A percentile compares a stretch with the other conserved stretches of the same genome.
Conservation (phyloP, 2,329 filamentous ascomycete species). For the Colletotrichum sp. region DNA sequence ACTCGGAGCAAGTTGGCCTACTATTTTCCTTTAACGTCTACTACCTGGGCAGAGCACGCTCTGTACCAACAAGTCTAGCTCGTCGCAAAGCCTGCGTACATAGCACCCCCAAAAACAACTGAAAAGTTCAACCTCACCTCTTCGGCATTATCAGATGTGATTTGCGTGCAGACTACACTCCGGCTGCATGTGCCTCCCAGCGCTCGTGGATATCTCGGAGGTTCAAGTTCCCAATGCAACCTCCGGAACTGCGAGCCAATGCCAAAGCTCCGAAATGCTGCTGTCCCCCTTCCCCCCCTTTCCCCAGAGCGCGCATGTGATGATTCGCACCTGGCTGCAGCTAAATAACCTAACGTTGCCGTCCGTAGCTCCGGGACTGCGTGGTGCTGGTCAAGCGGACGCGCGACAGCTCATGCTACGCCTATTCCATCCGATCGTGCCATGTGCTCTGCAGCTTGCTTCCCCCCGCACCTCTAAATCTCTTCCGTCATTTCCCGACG, state of each 20-base stretch:
- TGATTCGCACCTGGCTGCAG: neutral
- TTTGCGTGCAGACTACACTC: neutral
- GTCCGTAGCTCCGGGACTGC: conserved; percentile 16
- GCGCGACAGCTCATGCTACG: neutral
- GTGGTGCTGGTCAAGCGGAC: neutral
- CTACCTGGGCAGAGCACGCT: neutral
- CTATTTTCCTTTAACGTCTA: neutral
- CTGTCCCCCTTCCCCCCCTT: neutral
- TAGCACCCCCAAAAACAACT: neutral
- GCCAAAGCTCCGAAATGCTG: neutral
- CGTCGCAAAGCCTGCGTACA: neutral
- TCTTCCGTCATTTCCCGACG: conserved; percentile 19
- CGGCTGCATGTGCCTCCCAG: neutral
- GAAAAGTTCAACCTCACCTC: neutral
- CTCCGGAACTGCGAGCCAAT: conserved; percentile 2
- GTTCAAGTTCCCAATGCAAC: neutral
- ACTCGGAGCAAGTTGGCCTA: neutral
- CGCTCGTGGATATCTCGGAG: neutral
- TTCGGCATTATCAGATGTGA: neutral
- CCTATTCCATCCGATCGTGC: conserved; percentile 9
- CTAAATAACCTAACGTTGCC: neutral
- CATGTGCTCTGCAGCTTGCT: neutral
- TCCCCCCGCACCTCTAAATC: neutral
- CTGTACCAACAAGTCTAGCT: neutral
- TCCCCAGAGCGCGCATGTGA: conserved; percentile 2